These are phyloP conservation scores for Beauveria australis DNA, from an alignment of 2,329 filamentous ascomycete genomes.

Conservation along the genomic window DNA sequence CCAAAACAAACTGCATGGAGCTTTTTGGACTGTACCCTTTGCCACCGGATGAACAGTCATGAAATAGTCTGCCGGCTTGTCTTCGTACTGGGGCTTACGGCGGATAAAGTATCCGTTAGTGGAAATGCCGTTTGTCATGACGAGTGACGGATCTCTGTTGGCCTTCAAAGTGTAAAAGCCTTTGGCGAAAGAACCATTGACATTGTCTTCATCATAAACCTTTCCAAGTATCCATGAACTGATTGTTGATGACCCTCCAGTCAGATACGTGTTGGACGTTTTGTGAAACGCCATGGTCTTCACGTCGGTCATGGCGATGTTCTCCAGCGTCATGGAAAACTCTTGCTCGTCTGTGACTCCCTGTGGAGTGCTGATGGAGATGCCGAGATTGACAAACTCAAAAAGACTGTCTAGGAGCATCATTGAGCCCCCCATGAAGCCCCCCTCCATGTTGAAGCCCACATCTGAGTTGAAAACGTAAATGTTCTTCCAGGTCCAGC, in stretches of 20 bases:
- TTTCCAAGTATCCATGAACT: constrained; percentile 15
- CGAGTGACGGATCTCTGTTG: constrained; percentile 29
- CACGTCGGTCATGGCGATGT: neutral
- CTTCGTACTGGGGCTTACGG: constrained; percentile 47
- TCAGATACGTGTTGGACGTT: neutral
- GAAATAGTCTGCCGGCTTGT: constrained; percentile 8
- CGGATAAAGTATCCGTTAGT: constrained; percentile 32
- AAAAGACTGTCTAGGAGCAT: constrained; percentile 6
- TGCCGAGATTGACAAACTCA: neutral
- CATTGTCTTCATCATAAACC: constrained; percentile 11
- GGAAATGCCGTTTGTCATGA: neutral
- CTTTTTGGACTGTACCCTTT: constrained; percentile 8
- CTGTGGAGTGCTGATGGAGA: neutral
- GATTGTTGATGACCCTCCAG: constrained; percentile 4
- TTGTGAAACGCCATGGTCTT: neutral
- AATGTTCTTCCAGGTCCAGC: constrained; percentile 13
- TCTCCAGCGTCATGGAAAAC: constrained; percentile 7
- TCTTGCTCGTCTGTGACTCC: neutral
- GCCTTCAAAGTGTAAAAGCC: constrained; percentile 7
- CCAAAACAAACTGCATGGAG: neutral
- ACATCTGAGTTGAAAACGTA: constrained; percentile 1
- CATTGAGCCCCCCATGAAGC: constrained; percentile 6
- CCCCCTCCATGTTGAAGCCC: constrained; percentile 7
- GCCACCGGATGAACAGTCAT: constrained; percentile 32
- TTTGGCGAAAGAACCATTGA: constrained; percentile 1